These are phyloP conservation scores for Xylariaceae sp. DNA, from an alignment of 2,329 filamentous ascomycete species.

Conservation along the genomic window DNA sequence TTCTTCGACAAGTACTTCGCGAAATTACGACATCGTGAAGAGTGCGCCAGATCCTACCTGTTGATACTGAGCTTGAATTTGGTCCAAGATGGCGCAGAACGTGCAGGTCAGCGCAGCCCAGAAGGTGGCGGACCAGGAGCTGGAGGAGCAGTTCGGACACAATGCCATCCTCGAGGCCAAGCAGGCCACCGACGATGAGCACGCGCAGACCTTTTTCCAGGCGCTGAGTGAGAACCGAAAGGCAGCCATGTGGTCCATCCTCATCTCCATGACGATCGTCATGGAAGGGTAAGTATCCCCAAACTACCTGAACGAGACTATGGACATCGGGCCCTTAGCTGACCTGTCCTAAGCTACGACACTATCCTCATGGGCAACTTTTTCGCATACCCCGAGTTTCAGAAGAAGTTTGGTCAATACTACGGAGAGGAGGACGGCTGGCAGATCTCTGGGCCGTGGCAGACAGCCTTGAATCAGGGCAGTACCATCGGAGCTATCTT, in stretches of 20 bases:
- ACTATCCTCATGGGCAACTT: constrained; percentile 27
- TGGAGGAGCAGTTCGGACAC: constrained; percentile 26
- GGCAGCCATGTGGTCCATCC: constrained; percentile 26
- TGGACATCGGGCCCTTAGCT: background rate
- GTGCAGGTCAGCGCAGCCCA: constrained; percentile 17
- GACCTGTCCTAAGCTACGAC: constrained; percentile 21
- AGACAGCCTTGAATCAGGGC: constrained; percentile 25
- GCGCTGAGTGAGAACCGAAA: constrained; percentile 24
- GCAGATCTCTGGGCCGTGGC: constrained; percentile 26
- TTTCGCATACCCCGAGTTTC: constrained; percentile 27
- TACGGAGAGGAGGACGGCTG: constrained; percentile 18
- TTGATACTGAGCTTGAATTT: too few relatives aligned
- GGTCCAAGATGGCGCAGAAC: constrained; percentile 15
- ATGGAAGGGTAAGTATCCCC: constrained; percentile 26
- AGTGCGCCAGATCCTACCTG: too few relatives aligned
- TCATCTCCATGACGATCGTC: constrained; percentile 28
- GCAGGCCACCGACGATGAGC: constrained; percentile 27
- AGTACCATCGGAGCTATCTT: constrained; percentile 26
- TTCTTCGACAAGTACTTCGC: too few relatives aligned
- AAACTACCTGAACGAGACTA: background rate
- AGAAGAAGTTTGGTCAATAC: constrained; percentile 25
- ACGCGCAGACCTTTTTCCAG: constrained; percentile 24
- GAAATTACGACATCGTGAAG: too few relatives aligned
- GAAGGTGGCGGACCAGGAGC: constrained; percentile 24
- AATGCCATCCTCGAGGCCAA: constrained; percentile 24